These are phyloP conservation scores for Physaria fendleri DNA, from an alignment of 345 rosid species.

Conservation along the genomic window DNA sequence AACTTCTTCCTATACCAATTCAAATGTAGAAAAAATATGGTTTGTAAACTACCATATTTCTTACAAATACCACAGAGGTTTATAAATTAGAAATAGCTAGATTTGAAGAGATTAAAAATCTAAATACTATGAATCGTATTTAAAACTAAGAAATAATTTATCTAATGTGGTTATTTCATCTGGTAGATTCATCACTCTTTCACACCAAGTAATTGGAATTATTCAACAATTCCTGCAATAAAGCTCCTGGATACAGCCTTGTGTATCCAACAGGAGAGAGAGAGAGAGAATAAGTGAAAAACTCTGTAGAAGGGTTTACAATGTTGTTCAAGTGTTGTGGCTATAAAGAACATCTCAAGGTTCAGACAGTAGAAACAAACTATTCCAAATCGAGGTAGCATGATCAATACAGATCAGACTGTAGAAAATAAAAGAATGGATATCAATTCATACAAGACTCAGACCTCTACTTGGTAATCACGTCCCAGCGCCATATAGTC, in stretches of 20 bases:
- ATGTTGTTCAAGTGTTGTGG: background rate
- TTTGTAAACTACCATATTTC: no score
- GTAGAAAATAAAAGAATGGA: conserved; percentile 10
- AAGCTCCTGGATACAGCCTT: conserved; percentile 57
- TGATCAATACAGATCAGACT: background rate
- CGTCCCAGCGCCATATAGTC: conserved; percentile 96
- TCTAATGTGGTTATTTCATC: no score
- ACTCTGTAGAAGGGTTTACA: background rate
- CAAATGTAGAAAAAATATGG: no score
- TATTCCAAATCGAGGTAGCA: background rate
- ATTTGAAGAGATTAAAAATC: no score
- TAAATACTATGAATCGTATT: no score
- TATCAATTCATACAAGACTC: conserved; percentile 6
- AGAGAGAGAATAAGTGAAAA: conserved; percentile 3
- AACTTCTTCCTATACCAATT: no score
- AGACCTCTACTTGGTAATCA: conserved; percentile 24
- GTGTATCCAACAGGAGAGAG: conserved; percentile 30
- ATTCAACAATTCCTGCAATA: conserved; percentile 36
- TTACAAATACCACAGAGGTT: no score
- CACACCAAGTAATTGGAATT: no score
- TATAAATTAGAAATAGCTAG: no score
- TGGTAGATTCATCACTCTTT: no score
- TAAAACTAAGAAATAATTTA: no score
- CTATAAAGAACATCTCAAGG: conserved; percentile 1
- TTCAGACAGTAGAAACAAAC: conserved; percentile 3